Evolutionary conservation across 345 rosid genomes (phyloP), one percentile per base, ranked within the genome.

Genomic region (Salix exigua): DNA sequence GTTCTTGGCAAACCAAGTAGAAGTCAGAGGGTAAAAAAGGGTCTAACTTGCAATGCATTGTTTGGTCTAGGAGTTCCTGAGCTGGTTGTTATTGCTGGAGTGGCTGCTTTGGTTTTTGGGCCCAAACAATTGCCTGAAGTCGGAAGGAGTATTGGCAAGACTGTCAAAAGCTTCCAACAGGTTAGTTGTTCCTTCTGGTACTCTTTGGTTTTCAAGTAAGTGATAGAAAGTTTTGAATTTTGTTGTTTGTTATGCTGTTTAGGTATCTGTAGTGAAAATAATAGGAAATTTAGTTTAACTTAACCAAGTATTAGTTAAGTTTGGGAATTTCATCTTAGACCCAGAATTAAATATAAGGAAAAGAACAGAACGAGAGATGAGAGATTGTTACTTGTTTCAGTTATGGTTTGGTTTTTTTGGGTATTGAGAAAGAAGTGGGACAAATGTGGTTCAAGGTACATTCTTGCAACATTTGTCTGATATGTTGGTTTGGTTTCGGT

Each of bases 71-170:
- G 97, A 51, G 97, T 95, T 37, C 97, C 97, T 44, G 99, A 95
- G 83, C 90, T 95, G 33, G 97, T 88, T 64, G 99, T 95, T 74
- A 95, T 95, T 82, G 99, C 92, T 74, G 99, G 98, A 18, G 97
- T 95, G 55, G 91, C 91, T 82, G 94, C 97, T 50, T 77, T 95
- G 73, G 88, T 95, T 75, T 95, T 95, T 79, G 99, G 99, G 68
- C 99, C 99, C 76, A 95, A 93, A 85, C 85, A 95, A 71, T 86
- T 95, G 86, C 99, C 99, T 55, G 97, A 95, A 87, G 92, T 95
- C 10, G 97, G 99, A 44, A 95, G 70, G 84, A 91, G 92, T 80
- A 90, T 95, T 80, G 99, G 99, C 19, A 95, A 95, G 77, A 95
- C 99, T 31, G 91, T 95, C 83, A 95, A 88, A 78, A 91, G 99